Conservation (phyloP, 202 grass and related monocot genomes). For the Thinopyrum obtusiflorum region DNA sequence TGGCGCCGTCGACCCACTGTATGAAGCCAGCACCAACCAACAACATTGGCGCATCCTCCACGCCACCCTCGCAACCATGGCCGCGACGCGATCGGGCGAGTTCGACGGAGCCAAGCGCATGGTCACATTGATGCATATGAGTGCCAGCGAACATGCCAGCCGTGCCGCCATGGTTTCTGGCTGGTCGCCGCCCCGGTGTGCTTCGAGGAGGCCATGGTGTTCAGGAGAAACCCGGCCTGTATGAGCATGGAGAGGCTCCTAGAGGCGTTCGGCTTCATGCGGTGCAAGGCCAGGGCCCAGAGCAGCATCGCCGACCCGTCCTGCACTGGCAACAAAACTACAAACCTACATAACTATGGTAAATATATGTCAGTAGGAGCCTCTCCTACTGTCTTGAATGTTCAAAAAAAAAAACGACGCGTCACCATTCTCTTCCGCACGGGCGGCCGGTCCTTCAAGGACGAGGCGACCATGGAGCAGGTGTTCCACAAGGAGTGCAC, state of each 20-base stretch:
- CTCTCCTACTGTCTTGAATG: too few species aligned
- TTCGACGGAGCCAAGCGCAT: too few species aligned
- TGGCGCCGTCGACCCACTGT: too few species aligned
- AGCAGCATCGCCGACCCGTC: slow-evolving; percentile 18
- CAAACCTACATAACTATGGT: too few species aligned
- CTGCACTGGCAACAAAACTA: background rate
- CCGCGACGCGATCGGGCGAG: too few species aligned
- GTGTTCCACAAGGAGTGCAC: slow-evolving; percentile 40
- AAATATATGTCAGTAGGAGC: too few species aligned
- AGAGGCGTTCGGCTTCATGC: slow-evolving; percentile 44
- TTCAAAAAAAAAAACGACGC: too few species aligned
- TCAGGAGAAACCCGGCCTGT: slow-evolving; percentile 40
- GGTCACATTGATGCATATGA: too few species aligned
- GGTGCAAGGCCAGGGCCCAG: slow-evolving; percentile 55
- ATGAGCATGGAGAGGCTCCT: slow-evolving; percentile 30
- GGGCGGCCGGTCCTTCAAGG: slow-evolving; percentile 56
- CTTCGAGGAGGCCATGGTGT: slow-evolving; percentile 66
- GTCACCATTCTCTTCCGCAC: slow-evolving; percentile 55
- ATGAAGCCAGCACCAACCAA: too few species aligned
- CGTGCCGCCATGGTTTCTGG: background rate
- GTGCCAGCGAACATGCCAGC: too few species aligned
- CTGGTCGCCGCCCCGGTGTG: slow-evolving; percentile 22
- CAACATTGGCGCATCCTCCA: too few species aligned
- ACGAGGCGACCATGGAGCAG: slow-evolving; percentile 41
- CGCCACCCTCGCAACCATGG: too few species aligned